Conservation (phyloP, 768 basidiomycete genomes). For the Tylopilus sp. region DNA sequence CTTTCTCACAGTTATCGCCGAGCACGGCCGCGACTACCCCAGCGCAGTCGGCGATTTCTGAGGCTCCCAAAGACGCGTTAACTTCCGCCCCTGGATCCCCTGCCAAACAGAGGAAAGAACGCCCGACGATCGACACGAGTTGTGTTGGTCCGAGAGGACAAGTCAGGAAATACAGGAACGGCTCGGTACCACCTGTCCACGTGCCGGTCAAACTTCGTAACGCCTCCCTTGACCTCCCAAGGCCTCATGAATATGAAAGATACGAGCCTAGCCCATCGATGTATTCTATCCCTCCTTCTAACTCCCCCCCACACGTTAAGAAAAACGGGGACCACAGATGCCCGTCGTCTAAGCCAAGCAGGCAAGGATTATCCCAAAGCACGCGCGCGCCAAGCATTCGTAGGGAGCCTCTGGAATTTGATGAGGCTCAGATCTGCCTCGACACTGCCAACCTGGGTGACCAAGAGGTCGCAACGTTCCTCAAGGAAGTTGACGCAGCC, state of each 20-base stretch:
- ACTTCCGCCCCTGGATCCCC: conserved; percentile 14
- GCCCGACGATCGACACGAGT: conserved; percentile 32
- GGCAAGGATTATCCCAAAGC: conserved; percentile 21
- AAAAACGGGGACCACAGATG: conserved; percentile 20
- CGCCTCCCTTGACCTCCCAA: conserved; percentile 30
- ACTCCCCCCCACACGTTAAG: conserved; percentile 22
- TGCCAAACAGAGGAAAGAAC: conserved; percentile 26
- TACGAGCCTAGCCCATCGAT: conserved; percentile 29
- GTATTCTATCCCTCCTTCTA: conserved; percentile 30
- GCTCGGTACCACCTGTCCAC: conserved; percentile 30
- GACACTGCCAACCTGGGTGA: conserved; percentile 29
- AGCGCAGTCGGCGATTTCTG: conserved; percentile 22
- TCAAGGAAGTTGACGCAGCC: conserved; percentile 30
- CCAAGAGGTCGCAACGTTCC: conserved; percentile 30
- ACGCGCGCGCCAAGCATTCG: conserved; percentile 28
- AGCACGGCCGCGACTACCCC: conserved; percentile 28
- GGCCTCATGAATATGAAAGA: conserved; percentile 20
- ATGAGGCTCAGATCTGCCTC: conserved; percentile 30
- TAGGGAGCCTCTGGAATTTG: conserved; percentile 28
- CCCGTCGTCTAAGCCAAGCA: conserved; percentile 24
- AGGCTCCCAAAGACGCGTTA: conserved; percentile 10
- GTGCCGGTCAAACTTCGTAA: conserved; percentile 29
- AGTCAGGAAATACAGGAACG: conserved; percentile 30
- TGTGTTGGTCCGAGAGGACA: conserved; percentile 31
- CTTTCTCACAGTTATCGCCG: conserved; percentile 28